Percentiles rank a stretch among this genome's conserved stretches.
These are phyloP conservation scores for Metschnikowia hibisci DNA, from an alignment of 805 yeast species.

Conservation along the genomic window DNA sequence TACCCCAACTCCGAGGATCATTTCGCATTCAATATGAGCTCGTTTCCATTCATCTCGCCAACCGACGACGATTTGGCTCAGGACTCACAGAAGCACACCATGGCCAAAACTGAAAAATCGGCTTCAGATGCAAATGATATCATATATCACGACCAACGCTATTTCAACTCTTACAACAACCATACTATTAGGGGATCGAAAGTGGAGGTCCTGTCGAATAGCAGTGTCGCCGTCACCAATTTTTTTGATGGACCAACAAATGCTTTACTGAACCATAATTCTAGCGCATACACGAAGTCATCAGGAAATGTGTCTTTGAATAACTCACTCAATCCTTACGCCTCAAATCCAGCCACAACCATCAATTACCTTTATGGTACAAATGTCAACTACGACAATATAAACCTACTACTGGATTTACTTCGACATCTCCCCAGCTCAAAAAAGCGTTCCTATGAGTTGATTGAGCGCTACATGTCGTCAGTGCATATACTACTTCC, in stretches of 20 bases:
- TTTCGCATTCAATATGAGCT: slow-evolving; percentile 31
- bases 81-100: neutral
- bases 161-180: neutral
- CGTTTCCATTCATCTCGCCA: slow-evolving; percentile 19
- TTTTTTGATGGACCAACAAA: slow-evolving; percentile 17
- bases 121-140: neutral
- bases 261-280: slow-evolving; percentile 3
- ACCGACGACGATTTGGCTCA: neutral
- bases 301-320: slow-evolving; percentile 1
- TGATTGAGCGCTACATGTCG: slow-evolving; percentile 45
- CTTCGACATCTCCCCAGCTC: slow-evolving; percentile 42
- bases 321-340: slow-evolving; percentile 27
- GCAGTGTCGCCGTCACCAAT: slow-evolving; percentile 11
- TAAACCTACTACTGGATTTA: slow-evolving; percentile 33
- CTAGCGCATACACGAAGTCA: neutral
- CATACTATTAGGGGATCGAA: neutral
- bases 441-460: slow-evolving; percentile 42
- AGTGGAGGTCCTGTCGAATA: neutral
- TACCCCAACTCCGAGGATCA: slow-evolving; percentile 23
- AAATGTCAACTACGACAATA: slow-evolving; percentile 35
- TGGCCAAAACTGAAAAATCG: neutral
- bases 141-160: neutral
- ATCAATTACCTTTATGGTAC: slow-evolving; percentile 38
- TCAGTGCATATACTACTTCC: slow-evolving; percentile 59
- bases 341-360: slow-evolving; percentile 33